A percentile compares a stretch with the other conserved stretches of the same genome.
phyloP scores from a whole-genome alignment of 2,329 filamentous ascomycete genomes.

The Apiospora saccharicola region DNA sequence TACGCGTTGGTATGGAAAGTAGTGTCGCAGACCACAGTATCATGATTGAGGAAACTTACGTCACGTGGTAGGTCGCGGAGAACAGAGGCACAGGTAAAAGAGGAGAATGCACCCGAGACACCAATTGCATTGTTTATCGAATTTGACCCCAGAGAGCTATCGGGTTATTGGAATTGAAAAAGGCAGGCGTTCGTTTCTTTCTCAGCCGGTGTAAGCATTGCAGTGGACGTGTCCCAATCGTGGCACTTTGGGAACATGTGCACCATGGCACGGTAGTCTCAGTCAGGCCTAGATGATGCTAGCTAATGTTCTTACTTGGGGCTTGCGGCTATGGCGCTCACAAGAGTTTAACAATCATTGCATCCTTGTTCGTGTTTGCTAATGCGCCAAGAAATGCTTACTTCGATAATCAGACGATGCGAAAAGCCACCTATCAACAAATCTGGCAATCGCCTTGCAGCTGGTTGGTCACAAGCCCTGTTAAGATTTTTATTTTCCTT shows the following conservation, averaged over 20 bases:
- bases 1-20: too few relatives aligned
- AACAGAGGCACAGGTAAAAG: too few relatives aligned
- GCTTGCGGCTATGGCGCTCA: not conserved
- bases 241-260: too few relatives aligned
- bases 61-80: too few relatives aligned
- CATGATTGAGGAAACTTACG: too few relatives aligned
- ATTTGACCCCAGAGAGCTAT: not conserved
- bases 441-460: not conserved
- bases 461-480: constrained; percentile 16
- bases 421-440: not conserved
- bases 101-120: too few relatives aligned
- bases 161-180: not conserved
- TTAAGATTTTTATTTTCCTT: constrained; percentile 1
- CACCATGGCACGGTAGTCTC: too few relatives aligned
- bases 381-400: not conserved
- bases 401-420: not conserved
- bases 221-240: not conserved
- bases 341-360: not conserved
- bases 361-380: not conserved
- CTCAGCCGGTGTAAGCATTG: not conserved
- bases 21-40: too few relatives aligned
- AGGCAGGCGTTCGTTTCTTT: not conserved
- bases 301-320: not conserved
- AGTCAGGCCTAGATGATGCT: too few relatives aligned
- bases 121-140: not conserved